Evolutionary conservation across 108 stramenopile species (phyloP), one percentile per base, ranked within the genome.

Genomic region (Fistulifera pelliculosa): DNA sequence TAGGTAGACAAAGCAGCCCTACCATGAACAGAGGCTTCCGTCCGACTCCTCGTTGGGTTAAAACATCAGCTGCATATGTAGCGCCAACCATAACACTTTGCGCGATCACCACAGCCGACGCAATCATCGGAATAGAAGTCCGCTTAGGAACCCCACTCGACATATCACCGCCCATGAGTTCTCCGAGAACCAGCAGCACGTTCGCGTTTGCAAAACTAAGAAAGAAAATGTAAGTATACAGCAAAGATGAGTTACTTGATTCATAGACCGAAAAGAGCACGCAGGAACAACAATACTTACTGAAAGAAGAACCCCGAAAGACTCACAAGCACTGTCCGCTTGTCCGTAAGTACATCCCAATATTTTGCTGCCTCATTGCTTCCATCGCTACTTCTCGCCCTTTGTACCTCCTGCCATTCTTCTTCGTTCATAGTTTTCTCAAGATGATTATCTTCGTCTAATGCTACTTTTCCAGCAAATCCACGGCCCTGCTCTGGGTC

Each of bases 231-330:
- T 14, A 58, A 43, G 19, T 27, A 38, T 14, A n/a, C 23, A 43
- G 14, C 12, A 41, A 14, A 13, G 10, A 14, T 41, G 14, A 41
- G 40, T 41, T 10, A 41, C 12, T 41, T 41, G 10, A 41, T 41
- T 10, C 10, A 41, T 41, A 41, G 19, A 21, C 21, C 11, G 19
- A 45, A 3, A 3, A 8, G 2, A 8, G 44, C 5, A 8, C 44
- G 21, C 7, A 11, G 44, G 3, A 35, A 35, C 31, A 35, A 6
- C 31, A 3, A 35, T 14, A 62, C 75, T 68, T 47, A 74, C 74
- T 83, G 82, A 53, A 83, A 83, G 59, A 84, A 84, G 68, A 84
- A 80, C 7, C 83, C 83, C 1, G 84, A 79, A 13, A 70, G 41
- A 44, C 79, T 80, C 19, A 84, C 61, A n/a, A 81, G 64, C 3